These are phyloP conservation scores for Penicillium mononematosum DNA, from an alignment of 495 filamentous ascomycete species.

Conservation along the genomic window DNA sequence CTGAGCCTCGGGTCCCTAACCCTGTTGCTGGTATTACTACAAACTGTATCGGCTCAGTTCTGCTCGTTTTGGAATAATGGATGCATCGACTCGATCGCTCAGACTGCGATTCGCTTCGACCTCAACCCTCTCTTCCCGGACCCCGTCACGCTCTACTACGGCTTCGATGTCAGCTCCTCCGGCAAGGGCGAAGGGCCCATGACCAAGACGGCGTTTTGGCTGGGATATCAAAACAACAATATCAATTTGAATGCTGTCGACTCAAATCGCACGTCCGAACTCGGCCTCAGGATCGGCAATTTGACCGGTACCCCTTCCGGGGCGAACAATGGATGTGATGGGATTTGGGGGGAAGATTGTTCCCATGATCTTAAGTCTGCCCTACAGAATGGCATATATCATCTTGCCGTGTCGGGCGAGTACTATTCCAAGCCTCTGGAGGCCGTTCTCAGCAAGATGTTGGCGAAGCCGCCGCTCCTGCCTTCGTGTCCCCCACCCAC, in stretches of 20 bases:
- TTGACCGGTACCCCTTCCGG: conserved; percentile 39
- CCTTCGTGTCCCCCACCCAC: conserved; percentile 33
- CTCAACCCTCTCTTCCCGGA: conserved; percentile 43
- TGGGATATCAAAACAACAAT: conserved; percentile 35
- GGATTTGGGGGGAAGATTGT: conserved; percentile 41
- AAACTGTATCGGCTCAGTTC: conserved; percentile 29
- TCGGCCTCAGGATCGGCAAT: conserved; percentile 44
- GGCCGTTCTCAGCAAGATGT: conserved; percentile 33
- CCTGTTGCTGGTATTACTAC: conserved; percentile 24
- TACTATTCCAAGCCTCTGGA: conserved; percentile 36
- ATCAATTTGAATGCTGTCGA: conserved; percentile 36
- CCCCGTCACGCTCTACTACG: conserved; percentile 40
- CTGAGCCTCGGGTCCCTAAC: conserved; percentile 16
- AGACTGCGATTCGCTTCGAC: conserved; percentile 38
- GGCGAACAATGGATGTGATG: conserved; percentile 43
- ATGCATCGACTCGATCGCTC: conserved; percentile 46
- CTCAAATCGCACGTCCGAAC: conserved; percentile 42
- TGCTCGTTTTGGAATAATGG: conserved; percentile 42
- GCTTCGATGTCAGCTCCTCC: conserved; percentile 37
- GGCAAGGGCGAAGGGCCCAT: conserved; percentile 38
- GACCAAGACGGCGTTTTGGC: conserved; percentile 45
- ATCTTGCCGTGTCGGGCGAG: conserved; percentile 28
- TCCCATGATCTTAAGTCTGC: conserved; percentile 34
- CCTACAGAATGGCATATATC: conserved; percentile 31
- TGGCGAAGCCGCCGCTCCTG: conserved; percentile 22